Evolutionary conservation across 2,329 filamentous ascomycete genomes (phyloP).

Genomic region (Parascedosporium putredinis): DNA sequence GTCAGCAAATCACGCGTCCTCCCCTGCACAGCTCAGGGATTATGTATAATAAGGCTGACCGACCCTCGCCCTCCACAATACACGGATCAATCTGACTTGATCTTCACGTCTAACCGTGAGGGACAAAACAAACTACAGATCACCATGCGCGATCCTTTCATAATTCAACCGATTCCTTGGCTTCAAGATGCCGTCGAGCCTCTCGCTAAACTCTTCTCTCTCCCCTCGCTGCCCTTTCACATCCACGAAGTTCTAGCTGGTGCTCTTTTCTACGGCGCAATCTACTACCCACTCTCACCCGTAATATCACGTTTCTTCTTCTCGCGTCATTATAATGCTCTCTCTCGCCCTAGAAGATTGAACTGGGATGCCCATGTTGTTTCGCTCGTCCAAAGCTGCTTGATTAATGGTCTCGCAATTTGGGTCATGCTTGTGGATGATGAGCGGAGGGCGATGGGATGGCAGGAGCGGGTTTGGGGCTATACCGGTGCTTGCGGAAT

Average conservation of each 20-base stretch:
- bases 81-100: no score
- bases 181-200: conserved; percentile 49
- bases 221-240: conserved; percentile 63
- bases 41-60: no score
- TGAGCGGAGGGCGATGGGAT: conserved; percentile 56
- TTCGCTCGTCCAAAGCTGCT: conserved; percentile 64
- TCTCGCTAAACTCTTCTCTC: conserved; percentile 47
- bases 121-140: no score
- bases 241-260: conserved; percentile 65
- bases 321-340: conserved; percentile 53
- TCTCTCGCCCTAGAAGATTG: conserved; percentile 49
- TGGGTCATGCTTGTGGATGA: conserved; percentile 61
- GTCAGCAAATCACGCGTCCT: no score
- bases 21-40: no score
- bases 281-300: conserved; percentile 59
- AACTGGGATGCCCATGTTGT: conserved; percentile 86
- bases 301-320: conserved; percentile 51
- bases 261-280: conserved; percentile 56
- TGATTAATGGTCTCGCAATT: conserved; percentile 64
- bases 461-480: conserved; percentile 62
- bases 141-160: conserved; percentile 65
- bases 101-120: no score
- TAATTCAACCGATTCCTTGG: conserved; percentile 49
- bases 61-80: no score
- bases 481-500: conserved; percentile 64